Base-by-base conservation (phyloP, 2,329 filamentous ascomycete species). In the Monosporascus sp. region DNA sequence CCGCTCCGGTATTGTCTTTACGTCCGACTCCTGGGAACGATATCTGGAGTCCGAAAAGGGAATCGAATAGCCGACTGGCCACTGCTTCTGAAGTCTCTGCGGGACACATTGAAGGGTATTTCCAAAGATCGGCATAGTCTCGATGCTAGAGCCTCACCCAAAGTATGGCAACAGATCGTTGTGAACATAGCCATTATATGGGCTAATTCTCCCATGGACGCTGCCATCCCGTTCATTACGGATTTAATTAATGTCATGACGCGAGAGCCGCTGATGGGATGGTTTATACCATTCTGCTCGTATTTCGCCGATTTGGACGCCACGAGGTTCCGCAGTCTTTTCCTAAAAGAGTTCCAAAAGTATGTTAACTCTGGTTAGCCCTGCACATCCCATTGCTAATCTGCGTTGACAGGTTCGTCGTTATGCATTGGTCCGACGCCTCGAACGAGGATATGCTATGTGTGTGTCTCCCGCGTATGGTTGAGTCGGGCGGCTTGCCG, bases 221-320 rank as follows among this genome's bases (percentile, higher is more conserved):
- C 86, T 7, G 74, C 95, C 37, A 85, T 96, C 43, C 82, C 89
- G 1, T 80, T 82, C 38, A 80, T 92, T 53, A 79, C 82, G 17
- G 71, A 82, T 3, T 77, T 96, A 46, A 81, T 83, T 66, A 82
- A 86, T 37, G 74, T 75, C 3, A 73, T 96, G 48, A 84, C 82
- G 3, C 80, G 80, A 50, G 83, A 87, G 45, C 78, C 79, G 1
- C 79, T 92, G 63, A 82, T 86, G 63, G 72, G 72, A 50, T 87
- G 86, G 75, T 97, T 96, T 68, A 79, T 97, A 44, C 80, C 85
- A 0, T 96, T 97, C 69, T 97, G 91, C 70, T 86, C 87, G 15
- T 86, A 89, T 50, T 86, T 94, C 60, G 86, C 89, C 0, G 81
- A 90, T 51, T 76, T 95, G 37, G 86, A 91, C 46, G 68, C 79